Evolutionary conservation across 495 filamentous ascomycete genomes (phyloP), one percentile per base, ranked within the genome.

Genomic region (Hypoxylon rickii): DNA sequence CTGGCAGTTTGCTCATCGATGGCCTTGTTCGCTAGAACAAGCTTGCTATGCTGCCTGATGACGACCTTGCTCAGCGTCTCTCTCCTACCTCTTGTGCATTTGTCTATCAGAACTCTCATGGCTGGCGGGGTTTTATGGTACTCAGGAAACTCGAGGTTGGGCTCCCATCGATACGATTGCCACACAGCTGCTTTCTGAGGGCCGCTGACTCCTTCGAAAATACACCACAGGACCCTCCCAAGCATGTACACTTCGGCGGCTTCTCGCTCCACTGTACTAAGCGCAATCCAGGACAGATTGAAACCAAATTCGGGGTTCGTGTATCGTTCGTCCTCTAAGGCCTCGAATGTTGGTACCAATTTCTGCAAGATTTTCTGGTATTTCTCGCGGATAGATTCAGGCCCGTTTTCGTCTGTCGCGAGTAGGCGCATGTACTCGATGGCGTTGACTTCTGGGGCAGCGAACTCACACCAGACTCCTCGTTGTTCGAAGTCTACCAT

Each of bases 401-500:
- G 68, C 16, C 76, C 68, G 16, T 45, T 53, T 7, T 67, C 57
- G 20, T 64, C 66, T 19, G 49, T 59, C 18, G 72, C 74, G 15
- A 79, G 47, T 21, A 79, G 64, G 24, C 72, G 74, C 5, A 72
- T 37, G 52, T 79, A 76, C 45, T 79, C 75, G 26, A 80, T 54
- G 13, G 73, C 72, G 58, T 79, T 76, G 16, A 80, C 68, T 55
- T 81, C 78, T 1, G 78, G 77, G 0, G 77, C 65, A 4, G 73
- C 68, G 58, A 79, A 79, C 59, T 76, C 73, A 65, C 73, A 76
- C 76, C 74, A 80, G 10, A 79, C 74, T 3, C 76, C 76, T 31
- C 77, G 70, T 59, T 80, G 78, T 53, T 81, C 78, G 43, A 80
- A 79, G 49, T 81, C 78, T 8, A 79, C 69, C 73, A 81, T 73